Percentiles rank a stretch among this genome's conserved stretches.
Conservation (phyloP, 1,139 yeast species). For the Taphrina deformans region DNA sequence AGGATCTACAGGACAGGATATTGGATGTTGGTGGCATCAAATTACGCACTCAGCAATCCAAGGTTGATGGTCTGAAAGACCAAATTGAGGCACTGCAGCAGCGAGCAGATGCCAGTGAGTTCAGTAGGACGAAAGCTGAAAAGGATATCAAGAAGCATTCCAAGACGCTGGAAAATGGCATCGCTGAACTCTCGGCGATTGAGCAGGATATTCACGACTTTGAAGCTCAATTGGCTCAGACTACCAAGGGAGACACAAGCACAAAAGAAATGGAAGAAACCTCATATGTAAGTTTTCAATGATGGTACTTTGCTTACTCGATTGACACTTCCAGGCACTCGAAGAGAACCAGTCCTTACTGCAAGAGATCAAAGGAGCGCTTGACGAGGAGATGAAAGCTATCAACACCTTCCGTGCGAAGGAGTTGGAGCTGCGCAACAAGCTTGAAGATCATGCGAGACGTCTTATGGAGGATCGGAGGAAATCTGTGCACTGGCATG, state of each 20-base stretch:
- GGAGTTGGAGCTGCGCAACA: constrained; percentile 67
- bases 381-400: constrained; percentile 56
- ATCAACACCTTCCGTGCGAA: constrained; percentile 64
- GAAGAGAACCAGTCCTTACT: constrained; percentile 46
- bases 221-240: constrained; percentile 39
- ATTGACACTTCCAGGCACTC: constrained; percentile 41
- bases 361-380: constrained; percentile 50
- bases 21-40: constrained; percentile 92
- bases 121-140: constrained; percentile 63
- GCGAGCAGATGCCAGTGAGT: constrained; percentile 61
- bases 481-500: constrained; percentile 46
- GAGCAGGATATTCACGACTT: constrained; percentile 47
- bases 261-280: constrained; percentile 34
- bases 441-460: constrained; percentile 59
- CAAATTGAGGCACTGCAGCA: constrained; percentile 63
- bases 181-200: constrained; percentile 44
- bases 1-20: constrained; percentile 67
- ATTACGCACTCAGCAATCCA: constrained; percentile 74
- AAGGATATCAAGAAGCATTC: constrained; percentile 62
- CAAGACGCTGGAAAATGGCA: constrained; percentile 53
- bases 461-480: constrained; percentile 49
- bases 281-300: constrained; percentile 25
- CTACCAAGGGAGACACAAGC: constrained; percentile 31
- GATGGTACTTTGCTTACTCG: constrained; percentile 37
- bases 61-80: constrained; percentile 73